These are phyloP conservation scores for Boletus sp. DNA, from an alignment of 768 basidiomycete species.

Conservation along the genomic window DNA sequence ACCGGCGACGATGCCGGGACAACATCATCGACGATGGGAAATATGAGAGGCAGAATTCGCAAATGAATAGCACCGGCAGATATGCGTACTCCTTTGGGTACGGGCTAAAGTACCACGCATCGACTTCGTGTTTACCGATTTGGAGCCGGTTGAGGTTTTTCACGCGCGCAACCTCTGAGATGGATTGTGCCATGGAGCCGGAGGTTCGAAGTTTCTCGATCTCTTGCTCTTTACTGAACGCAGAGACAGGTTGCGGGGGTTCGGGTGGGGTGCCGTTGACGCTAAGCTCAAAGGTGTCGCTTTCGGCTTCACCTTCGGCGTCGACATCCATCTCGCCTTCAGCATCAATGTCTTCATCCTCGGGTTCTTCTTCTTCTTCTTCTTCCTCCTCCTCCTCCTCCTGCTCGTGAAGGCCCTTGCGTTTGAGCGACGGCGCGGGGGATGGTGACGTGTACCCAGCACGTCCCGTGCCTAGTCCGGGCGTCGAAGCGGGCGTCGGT, in stretches of 20 bases:
- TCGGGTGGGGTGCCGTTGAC: constrained; percentile 46
- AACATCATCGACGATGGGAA: constrained; percentile 91
- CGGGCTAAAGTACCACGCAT: constrained; percentile 99
- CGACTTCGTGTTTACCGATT: constrained; percentile 95
- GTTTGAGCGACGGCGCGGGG: constrained; percentile 61
- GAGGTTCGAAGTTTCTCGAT: constrained; percentile 98
- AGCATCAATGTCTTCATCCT: constrained; percentile 43
- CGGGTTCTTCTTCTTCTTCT: constrained; percentile 42
- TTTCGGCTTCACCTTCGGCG: constrained; percentile 43
- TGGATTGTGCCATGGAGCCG: constrained; percentile 98
- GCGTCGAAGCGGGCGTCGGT: constrained; percentile 52
- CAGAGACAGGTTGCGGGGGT: constrained; percentile 49
- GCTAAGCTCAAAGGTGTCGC: constrained; percentile 69
- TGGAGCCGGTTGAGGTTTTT: constrained; percentile 97
- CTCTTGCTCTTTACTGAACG: constrained; percentile 96
- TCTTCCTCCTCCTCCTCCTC: constrained; percentile 61
- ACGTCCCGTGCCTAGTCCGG: constrained; percentile 33
- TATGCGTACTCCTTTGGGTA: constrained; percentile 99
- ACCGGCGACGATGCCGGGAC: constrained; percentile 85
- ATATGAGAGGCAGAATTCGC: constrained; percentile 97
- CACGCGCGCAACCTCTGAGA: constrained; percentile 96
- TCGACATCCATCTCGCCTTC: constrained; percentile 55
- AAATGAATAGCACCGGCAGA: constrained; percentile 91
- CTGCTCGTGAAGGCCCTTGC: constrained; percentile 65
- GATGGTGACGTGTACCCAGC: constrained; percentile 51